Evolutionary conservation across 2,329 filamentous ascomycete species (phyloP), one percentile per base, ranked within the genome.

Genomic region (Basipetospora chlamydospora): DNA sequence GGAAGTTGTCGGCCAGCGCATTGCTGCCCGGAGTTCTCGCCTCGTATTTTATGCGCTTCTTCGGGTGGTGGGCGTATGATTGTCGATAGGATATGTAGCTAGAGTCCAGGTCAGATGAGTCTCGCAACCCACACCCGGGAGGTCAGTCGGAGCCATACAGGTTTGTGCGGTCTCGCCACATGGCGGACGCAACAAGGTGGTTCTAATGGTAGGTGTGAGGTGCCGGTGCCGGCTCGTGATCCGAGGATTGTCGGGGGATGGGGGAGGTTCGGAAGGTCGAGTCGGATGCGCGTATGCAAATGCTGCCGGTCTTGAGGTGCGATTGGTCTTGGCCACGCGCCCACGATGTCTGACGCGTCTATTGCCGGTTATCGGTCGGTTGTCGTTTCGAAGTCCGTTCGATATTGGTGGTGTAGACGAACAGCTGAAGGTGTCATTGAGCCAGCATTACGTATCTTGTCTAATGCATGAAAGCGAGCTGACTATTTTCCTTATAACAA

Each of bases 91-190:
- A 96, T 57, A 98, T 90, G 59, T 92, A 98, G 56, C 88, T 94
- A 53, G 28, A 39, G 29, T 12, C 12, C 8, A 18, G 28, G 46
- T 58, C 47, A 57, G 46, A 48, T 15, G 18, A n/a, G 7, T 42
- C 6, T 12, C 41, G 46, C 48, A 49, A 46, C 50, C 58, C 47
- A 58, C 53, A n/a, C n/a, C n/a, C 46, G 43, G 21, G 33, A 35
- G 23, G 13, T 36, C 34, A 44, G 41, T 44, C 39, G 33, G 37
- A 29, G 26, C 73, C 18, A 49, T 76, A 95, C 86, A 98, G 81
- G 58, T 96, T 98, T 49, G 90, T 98, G 63, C 90, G 81, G 71
- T 98, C 90, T 67, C 90, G 85, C 87, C 87, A 98, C 85, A 94
- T 93, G 65, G 72, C 79, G 76, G 69, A 70, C 66, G 63, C 61